Base-by-base conservation (phyloP, 2,329 filamentous ascomycete species). In the Sarocladium oryzae region DNA sequence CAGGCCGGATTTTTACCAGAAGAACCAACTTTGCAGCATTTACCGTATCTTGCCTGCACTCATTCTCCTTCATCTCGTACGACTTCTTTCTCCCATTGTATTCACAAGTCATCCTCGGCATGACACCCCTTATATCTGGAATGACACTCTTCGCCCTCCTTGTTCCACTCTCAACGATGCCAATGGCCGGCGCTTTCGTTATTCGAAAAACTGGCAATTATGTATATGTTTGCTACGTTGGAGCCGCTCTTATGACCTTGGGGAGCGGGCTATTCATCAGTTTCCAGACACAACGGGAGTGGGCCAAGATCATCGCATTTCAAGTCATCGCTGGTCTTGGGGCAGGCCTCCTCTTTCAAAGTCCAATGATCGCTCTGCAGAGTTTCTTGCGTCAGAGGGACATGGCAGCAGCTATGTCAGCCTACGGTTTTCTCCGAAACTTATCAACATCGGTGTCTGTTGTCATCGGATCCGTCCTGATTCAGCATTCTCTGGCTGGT, bases 51-150 rank as follows among this genome's bases (percentile, higher is more conserved):
- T 65, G 63, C 49, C 51, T 63, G 8, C 65, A 68, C 53, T 62
- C 61, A 26, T 60, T 78, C 61, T 72, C 75, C 8, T 80, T 79
- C 62, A 81, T 82, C 9, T 73, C 70, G 0, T 71, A 69, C 11
- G 76, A 79, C 51, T 84, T 81, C 61, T 84, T 81, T 57, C 68
- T 84, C 20, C 81, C 82, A 0, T 69, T 85, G 0, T 84, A 77
- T 62, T 76, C 84, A 38, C 81, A 85, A 60, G 72, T 76, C 2
- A 79, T 76, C 1, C 70, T 77, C 10, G 70, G 69, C 51, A 74
- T 75, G 4, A 70, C 71, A 0, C 77, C 78, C 1, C 66, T 79
- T 21, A 69, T 66, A n/a, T 81, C 75, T 0, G 66, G 66, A 2
- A 57, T 78, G 1, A 64, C 79, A 1, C 69, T 81, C 1, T 67